phyloP scores from a whole-genome alignment of 2,329 filamentous ascomycete species.

The Trichoderma harzianum region DNA sequence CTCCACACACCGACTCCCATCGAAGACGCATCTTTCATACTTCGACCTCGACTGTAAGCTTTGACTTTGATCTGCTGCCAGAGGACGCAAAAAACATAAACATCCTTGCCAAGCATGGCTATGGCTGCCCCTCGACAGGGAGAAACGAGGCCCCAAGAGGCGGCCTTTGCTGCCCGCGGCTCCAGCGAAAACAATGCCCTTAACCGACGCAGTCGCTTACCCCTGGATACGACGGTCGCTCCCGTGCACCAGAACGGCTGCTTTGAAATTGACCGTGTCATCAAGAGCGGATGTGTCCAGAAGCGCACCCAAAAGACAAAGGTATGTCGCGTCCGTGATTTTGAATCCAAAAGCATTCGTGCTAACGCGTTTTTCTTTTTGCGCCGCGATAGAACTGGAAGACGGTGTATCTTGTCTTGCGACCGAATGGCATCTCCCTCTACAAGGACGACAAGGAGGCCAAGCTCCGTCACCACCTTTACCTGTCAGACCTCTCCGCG shows the following conservation, averaged over 20 bases:
- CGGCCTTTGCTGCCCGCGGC: background rate
- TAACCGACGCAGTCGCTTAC: constrained; percentile 15
- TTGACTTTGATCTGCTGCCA: background rate
- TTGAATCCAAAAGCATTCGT: background rate
- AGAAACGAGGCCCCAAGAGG: constrained; percentile 12
- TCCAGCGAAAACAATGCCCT: constrained; percentile 8
- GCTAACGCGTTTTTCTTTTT: constrained; percentile 22
- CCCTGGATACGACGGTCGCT: constrained; percentile 12
- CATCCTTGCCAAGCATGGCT: constrained; percentile 16
- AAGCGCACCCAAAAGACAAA: constrained; percentile 94
- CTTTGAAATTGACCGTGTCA: constrained; percentile 90
- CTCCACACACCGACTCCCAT: constrained; percentile 11
- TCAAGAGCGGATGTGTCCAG: constrained; percentile 82
- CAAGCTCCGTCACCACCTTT: constrained; percentile 83
- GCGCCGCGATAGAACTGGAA: constrained; percentile 70
- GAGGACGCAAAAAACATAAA: background rate
- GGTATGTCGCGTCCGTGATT: constrained; percentile 46
- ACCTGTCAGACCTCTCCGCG: constrained; percentile 84
- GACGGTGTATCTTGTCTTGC: constrained; percentile 79
- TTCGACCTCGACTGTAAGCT: background rate
- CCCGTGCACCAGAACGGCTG: constrained; percentile 89
- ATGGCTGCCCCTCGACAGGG: constrained; percentile 7
- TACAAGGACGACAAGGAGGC: constrained; percentile 92
- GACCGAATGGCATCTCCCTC: constrained; percentile 84
- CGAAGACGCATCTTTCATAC: background rate